Evolutionary conservation across 495 filamentous ascomycete species (phyloP).

Genomic region (Penicillium antarcticum): DNA sequence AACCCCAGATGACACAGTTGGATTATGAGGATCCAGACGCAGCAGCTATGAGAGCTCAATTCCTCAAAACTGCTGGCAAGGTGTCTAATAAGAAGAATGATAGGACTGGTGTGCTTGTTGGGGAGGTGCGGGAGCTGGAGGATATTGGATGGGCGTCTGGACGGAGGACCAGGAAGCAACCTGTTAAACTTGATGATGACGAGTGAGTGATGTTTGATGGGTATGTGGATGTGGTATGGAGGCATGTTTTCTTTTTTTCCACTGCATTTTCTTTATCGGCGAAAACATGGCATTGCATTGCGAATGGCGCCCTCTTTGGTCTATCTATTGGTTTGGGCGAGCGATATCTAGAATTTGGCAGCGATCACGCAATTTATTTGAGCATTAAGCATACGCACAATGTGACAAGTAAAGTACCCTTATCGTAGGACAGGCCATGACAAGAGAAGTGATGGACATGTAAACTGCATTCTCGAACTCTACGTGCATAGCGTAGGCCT

Average conservation of each 20-base stretch:
- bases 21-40: slow-evolving; percentile 53
- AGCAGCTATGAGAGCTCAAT: slow-evolving; percentile 45
- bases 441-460: too few relatives aligned
- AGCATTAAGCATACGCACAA: not conserved
- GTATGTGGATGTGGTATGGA: not conserved
- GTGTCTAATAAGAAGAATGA: slow-evolving; percentile 26
- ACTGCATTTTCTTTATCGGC: not conserved
- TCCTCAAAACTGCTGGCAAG: slow-evolving; percentile 43
- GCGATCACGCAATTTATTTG: not conserved
- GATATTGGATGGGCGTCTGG: slow-evolving; percentile 34
- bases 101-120: slow-evolving; percentile 19
- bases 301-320: slow-evolving; percentile 16
- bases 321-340: not conserved
- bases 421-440: too few relatives aligned
- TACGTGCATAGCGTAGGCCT: too few relatives aligned
- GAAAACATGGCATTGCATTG: slow-evolving; percentile 22
- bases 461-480: not conserved
- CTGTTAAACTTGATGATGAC: slow-evolving; percentile 22
- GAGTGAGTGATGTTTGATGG: slow-evolving; percentile 9
- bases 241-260: not conserved
- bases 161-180: slow-evolving; percentile 38
- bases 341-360: slow-evolving; percentile 1
- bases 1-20: slow-evolving; percentile 50
- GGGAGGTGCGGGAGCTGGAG: slow-evolving; percentile 34
- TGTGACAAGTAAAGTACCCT: too few relatives aligned